Percentiles rank a stretch among this genome's conserved stretches.
Conservation (phyloP, 768 basidiomycete genomes). For the Lactarius trivialis region DNA sequence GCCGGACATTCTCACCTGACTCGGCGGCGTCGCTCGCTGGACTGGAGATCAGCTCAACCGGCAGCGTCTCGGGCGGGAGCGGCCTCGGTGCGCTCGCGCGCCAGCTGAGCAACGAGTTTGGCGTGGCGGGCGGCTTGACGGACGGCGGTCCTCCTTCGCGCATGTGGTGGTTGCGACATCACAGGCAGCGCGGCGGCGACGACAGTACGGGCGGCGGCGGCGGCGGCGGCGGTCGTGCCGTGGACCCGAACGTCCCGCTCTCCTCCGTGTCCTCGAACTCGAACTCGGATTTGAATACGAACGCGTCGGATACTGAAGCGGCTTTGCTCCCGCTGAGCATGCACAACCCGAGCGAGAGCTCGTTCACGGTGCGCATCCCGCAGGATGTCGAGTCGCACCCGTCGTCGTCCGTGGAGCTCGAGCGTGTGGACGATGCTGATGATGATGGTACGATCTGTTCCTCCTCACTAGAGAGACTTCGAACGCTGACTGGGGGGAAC, state of each 20-base stretch:
- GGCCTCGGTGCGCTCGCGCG: constrained; percentile 36
- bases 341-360: constrained; percentile 23
- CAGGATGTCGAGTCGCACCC: constrained; percentile 33
- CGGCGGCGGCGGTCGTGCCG: too few relatives aligned
- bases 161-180: constrained; percentile 25
- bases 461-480: not conserved
- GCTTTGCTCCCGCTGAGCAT: constrained; percentile 29
- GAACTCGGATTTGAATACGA: constrained; percentile 1
- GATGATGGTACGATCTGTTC: constrained; percentile 31
- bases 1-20: constrained; percentile 19
- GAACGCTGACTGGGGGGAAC: not conserved
- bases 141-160: constrained; percentile 3
- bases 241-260: constrained; percentile 24
- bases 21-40: constrained; percentile 23
- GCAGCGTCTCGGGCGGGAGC: not conserved
- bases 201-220: constrained; percentile 13
- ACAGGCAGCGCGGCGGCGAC: constrained; percentile 22
- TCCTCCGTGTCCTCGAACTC: constrained; percentile 21
- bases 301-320: not conserved
- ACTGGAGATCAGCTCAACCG: constrained; percentile 25
- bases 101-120: constrained; percentile 36
- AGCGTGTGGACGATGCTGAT: constrained; percentile 35
- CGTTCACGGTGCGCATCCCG: constrained; percentile 29
- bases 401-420: constrained; percentile 28
- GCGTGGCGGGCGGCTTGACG: constrained; percentile 21